phyloP scores from a whole-genome alignment of 805 yeast genomes.

The Saturnispora sanitii region DNA sequence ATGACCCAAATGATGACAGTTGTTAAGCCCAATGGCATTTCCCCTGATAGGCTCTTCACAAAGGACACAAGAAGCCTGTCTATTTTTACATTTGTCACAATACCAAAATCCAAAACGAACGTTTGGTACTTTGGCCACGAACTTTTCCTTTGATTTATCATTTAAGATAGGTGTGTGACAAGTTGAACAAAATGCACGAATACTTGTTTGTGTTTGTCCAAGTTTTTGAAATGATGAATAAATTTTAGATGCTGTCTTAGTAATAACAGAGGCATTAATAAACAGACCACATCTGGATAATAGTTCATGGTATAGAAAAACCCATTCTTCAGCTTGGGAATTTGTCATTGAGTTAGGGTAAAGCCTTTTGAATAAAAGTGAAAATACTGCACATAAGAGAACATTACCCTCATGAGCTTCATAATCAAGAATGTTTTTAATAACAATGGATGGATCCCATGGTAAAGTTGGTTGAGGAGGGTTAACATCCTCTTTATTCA shows the following conservation, averaged over 20 bases:
- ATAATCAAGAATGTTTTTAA: conserved; percentile 44
- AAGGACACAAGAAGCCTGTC: conserved; percentile 60
- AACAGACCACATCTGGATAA: conserved; percentile 43
- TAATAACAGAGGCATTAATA: conserved; percentile 46
- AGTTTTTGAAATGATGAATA: conserved; percentile 27
- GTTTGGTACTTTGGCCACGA: conserved; percentile 18
- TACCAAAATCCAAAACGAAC: conserved; percentile 69
- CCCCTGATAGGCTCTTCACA: conserved; percentile 76
- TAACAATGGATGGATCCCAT: conserved; percentile 46
- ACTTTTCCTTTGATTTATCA: conserved; percentile 39
- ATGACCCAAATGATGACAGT: conserved; percentile 87
- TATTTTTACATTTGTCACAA: conserved; percentile 59
- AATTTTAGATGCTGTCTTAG: conserved; percentile 29
- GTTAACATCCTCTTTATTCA: background rate
- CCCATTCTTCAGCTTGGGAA: conserved; percentile 42
- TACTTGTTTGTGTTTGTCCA: conserved; percentile 31
- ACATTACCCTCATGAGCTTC: conserved; percentile 56
- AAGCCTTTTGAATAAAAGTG: conserved; percentile 40
- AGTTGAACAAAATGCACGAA: conserved; percentile 50
- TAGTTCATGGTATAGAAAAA: conserved; percentile 43
- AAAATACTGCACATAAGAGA: conserved; percentile 46
- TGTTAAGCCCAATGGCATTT: conserved; percentile 45
- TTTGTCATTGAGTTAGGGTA: conserved; percentile 25
- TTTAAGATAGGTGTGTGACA: conserved; percentile 54
- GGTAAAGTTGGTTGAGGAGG: conserved; percentile 28